A percentile compares a stretch with the other conserved stretches of the same genome.
Evolutionary conservation across 1,284 basidiomycete species (phyloP).

Genomic region (Schizopora paradoxa): DNA sequence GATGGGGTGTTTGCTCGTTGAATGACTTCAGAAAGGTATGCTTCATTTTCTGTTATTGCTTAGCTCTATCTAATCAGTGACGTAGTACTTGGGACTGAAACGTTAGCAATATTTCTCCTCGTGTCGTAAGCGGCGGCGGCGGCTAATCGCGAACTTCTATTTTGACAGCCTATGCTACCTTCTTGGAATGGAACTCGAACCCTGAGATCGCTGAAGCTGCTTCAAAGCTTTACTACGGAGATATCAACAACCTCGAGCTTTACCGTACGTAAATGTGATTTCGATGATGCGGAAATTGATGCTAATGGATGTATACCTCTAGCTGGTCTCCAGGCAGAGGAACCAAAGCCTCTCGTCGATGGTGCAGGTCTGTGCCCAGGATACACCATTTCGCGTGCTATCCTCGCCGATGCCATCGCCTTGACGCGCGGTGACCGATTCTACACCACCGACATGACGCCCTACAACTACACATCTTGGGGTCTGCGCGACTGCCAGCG

Average conservation of each 20-base stretch:
- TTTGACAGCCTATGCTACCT: slow-evolving; percentile 48
- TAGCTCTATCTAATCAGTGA: slow-evolving; percentile 2
- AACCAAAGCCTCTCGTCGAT: slow-evolving; percentile 68
- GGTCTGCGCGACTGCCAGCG: slow-evolving; percentile 76
- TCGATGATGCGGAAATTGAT: background rate
- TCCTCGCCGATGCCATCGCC: slow-evolving; percentile 83
- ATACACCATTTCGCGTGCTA: slow-evolving; percentile 83
- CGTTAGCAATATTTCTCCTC: slow-evolving; percentile 36
- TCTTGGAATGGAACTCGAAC: slow-evolving; percentile 82
- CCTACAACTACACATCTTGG: slow-evolving; percentile 78
- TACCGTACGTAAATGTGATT: slow-evolving; percentile 35
- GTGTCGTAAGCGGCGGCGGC: background rate
- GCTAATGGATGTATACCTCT: background rate
- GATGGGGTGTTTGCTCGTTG: slow-evolving; percentile 80
- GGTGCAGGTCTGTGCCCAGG: slow-evolving; percentile 82
- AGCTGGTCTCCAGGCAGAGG: slow-evolving; percentile 64
- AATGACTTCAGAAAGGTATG: slow-evolving; percentile 78
- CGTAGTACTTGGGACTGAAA: slow-evolving; percentile 67
- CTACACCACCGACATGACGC: slow-evolving; percentile 79
- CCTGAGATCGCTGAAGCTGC: slow-evolving; percentile 67
- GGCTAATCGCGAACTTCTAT: too few relatives aligned
- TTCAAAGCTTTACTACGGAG: slow-evolving; percentile 63
- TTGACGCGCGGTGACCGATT: slow-evolving; percentile 80
- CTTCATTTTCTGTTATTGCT: background rate
- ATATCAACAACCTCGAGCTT: slow-evolving; percentile 77